These are phyloP conservation scores for Mycocalia duriaeana DNA, from an alignment of 1,284 basidiomycete species.

Conservation along the genomic window DNA sequence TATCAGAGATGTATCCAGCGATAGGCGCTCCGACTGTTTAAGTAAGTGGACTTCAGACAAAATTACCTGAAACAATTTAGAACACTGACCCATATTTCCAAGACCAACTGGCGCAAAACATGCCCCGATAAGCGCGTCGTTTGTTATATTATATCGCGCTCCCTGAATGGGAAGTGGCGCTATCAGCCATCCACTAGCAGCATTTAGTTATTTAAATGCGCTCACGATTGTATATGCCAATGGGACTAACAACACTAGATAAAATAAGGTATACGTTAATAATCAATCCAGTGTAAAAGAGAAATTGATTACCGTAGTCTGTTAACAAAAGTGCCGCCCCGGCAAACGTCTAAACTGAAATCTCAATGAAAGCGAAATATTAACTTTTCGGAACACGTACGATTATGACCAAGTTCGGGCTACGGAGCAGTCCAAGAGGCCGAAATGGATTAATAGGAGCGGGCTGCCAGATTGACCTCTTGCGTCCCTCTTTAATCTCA, in stretches of 20 bases:
- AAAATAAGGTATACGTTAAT: neutral
- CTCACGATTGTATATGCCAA: constrained; percentile 19
- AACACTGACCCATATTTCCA: constrained; percentile 6
- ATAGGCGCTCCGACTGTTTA: constrained; percentile 7
- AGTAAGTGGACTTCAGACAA: neutral
- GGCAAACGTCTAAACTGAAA: constrained; percentile 10
- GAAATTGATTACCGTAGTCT: constrained; percentile 3
- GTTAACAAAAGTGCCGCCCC: constrained; percentile 10
- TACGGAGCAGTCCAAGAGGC: constrained; percentile 24
- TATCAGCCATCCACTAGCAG: neutral
- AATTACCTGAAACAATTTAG: neutral
- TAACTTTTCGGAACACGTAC: constrained; percentile 15
- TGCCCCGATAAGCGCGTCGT: constrained; percentile 6
- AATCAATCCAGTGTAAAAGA: neutral
- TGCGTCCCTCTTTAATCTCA: constrained; percentile 12
- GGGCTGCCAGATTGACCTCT: constrained; percentile 15
- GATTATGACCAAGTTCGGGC: constrained; percentile 26
- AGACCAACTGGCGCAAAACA: constrained; percentile 6
- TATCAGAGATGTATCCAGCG: constrained; percentile 8
- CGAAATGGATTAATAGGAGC: constrained; percentile 26
- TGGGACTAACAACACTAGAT: constrained; percentile 7
- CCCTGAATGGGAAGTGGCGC: constrained; percentile 19
- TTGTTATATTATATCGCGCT: constrained; percentile 17
- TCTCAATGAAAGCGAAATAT: neutral
- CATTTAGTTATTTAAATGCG: neutral